Base-by-base conservation (phyloP, 192 early-diverging fungal genomes). In the Backusella liffmaniae region DNA sequence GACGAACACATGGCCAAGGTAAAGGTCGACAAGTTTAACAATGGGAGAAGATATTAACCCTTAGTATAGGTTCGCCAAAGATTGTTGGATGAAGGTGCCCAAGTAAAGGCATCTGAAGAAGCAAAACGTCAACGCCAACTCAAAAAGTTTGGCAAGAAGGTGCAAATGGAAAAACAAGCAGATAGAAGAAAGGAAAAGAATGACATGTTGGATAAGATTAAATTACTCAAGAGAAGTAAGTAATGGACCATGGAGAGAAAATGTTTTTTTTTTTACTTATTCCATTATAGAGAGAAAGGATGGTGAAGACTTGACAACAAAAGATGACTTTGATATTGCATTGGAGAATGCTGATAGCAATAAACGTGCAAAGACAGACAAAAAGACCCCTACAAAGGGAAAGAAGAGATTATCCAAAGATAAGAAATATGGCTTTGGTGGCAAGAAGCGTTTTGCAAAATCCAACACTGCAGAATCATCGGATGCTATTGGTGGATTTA, bases 61-160 rank as follows among this genome's bases (percentile, higher is more conserved):
- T 16, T 15, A 16, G 3, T 18, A 65, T 68, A 87, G 82, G 91
- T 99, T 56, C 90, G 95, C 78, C 92, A 97, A 81, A 86, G 85
- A 75, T 87, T 99, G 75, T 83, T 97, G 73, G 91, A 97, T 75
- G 94, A 99, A 80, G 84, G 88, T 46, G 91, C 92, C 73, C 79
- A 82, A 34, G 91, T 97, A 72, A 89, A 95, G 82, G 92, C 90
- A 29, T 85, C 92, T 39, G 96, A 97, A 76, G 88, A 95, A 34
- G 94, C 94, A 42, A 90, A 91, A 68, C 92, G 93, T 77, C 93
- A 95, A 84, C 90, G 97, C 67, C 94, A 96, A 59, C 85, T 93
- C 71, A 96, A 97, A 85, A 98, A 97, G 91, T 99, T 95, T 81
- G 96, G 97, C 74, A 98, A 98, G 84, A 94, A 97, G 88, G 95